Base-by-base conservation (phyloP, 129 eudicot species). In the Escallonia herrerae region DNA sequence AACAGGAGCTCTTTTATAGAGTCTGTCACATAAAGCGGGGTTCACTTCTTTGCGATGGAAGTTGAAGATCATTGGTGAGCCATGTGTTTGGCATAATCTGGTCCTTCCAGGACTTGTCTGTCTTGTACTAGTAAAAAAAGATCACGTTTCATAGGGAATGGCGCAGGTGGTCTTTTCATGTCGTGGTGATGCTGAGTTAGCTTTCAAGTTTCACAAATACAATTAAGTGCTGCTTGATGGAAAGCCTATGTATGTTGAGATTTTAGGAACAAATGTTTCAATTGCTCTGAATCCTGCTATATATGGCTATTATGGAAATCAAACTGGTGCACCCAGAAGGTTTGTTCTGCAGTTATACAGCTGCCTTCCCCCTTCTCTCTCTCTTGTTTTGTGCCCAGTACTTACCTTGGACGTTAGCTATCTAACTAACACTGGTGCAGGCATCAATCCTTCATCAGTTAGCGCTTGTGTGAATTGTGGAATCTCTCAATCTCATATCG, bases 21-120 rank as follows among this genome's bases (percentile, higher is more conserved):
- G 88, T 79, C 14, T 79, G 88, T 55, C 82, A 83, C 60, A 49
- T 83, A 43, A 79, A 83, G 64, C 64, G 79, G n/a, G 60, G 63
- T 71, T 59, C 76, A 58, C 61, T 83, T 43, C 79, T 79, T 65
- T 83, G 79, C 41, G 88, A 79, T 47, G 79, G 83, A 67, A 83
- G 84, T 72, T 84, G 88, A 72, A 72, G 88, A 76, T 83, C 88
- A 69, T 68, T 72, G 88, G 88, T 83, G 79, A 7, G 13, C 13
- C 76, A 43, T 42, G 51, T 66, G 58, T 62, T 71, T 59, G 40
- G 57, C 63, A 62, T 46, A 58, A 49, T 61, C 63, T 57, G 65
- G 63, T 65, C 13, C 65, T 68, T 76, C 38, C 46, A 63, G 51
- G 43, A 61, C 59, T 44, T 62, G 47, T 46, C 11, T 62, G 43